Evolutionary conservation across 306 rosid species (phyloP).

Genomic region (Vigna unguiculata): DNA sequence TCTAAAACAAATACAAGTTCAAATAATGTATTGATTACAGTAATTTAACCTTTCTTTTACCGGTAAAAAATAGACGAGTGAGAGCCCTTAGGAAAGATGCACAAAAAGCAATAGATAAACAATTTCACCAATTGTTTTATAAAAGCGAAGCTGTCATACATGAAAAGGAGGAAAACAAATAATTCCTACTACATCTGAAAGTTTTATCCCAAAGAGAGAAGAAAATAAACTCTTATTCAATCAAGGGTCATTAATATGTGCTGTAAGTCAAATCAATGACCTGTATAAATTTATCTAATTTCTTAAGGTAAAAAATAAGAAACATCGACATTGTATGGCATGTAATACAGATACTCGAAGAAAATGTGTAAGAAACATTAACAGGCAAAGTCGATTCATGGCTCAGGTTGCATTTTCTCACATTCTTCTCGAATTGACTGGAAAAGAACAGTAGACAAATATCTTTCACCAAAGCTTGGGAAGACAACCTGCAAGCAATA

Average conservation of each 20-base stretch:
- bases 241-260: constrained; percentile 36
- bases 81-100: background rate
- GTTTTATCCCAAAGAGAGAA: background rate
- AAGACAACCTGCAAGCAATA: constrained; percentile 72
- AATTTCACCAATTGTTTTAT: constrained; percentile 33
- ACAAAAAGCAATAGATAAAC: constrained; percentile 5
- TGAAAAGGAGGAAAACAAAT: background rate
- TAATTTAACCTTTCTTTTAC: constrained; percentile 2
- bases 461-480: constrained; percentile 95
- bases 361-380: constrained; percentile 27
- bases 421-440: constrained; percentile 93
- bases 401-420: constrained; percentile 93
- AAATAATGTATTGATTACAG: background rate
- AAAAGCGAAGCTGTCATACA: constrained; percentile 15
- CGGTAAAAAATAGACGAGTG: background rate
- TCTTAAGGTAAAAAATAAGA: constrained; percentile 44
- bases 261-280: constrained; percentile 24
- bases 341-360: constrained; percentile 28
- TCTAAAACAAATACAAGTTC: no score
- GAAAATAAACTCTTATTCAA: background rate
- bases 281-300: constrained; percentile 18
- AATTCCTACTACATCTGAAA: background rate
- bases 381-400: constrained; percentile 51
- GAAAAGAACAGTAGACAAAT: constrained; percentile 81
- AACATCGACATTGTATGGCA: constrained; percentile 20